phyloP scores from a whole-genome alignment of 202 grass and related monocot genomes.

The Zoysia matrella region DNA sequence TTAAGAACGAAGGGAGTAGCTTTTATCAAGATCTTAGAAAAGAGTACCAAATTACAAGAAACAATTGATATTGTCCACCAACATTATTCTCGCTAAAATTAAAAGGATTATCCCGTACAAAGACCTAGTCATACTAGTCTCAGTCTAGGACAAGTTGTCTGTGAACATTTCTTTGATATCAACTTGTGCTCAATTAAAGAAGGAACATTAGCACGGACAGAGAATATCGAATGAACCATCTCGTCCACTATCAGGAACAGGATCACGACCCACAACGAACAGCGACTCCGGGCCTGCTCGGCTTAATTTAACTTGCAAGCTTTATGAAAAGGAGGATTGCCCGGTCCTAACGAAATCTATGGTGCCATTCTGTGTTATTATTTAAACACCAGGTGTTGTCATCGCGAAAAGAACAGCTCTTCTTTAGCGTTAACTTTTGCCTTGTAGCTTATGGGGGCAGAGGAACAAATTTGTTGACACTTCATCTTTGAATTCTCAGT shows the following conservation, averaged over 20 bases:
- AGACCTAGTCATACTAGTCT: not conserved
- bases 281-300: conserved; percentile 34
- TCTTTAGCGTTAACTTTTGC: not conserved
- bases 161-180: not conserved
- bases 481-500: not conserved
- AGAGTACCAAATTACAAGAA: not conserved
- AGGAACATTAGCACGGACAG: too few species aligned
- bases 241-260: conserved; percentile 46
- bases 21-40: not conserved
- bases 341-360: conserved; percentile 15
- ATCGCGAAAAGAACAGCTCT: conserved; percentile 7
- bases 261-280: conserved; percentile 16
- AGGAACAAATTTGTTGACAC: not conserved
- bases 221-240: conserved; percentile 14
- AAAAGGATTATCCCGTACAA: not conserved
- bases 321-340: conserved; percentile 16
- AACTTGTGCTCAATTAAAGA: too few species aligned
- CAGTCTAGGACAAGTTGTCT: conserved; percentile 10
- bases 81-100: not conserved
- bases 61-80: conserved; percentile 12
- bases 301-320: conserved; percentile 1
- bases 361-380: conserved; percentile 8
- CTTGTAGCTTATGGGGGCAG: not conserved
- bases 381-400: conserved; percentile 34
- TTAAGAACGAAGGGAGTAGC: not conserved